Base-by-base conservation (phyloP, 225 moss, liverwort and hornwort genomes). In the Anthoceros angustus region DNA sequence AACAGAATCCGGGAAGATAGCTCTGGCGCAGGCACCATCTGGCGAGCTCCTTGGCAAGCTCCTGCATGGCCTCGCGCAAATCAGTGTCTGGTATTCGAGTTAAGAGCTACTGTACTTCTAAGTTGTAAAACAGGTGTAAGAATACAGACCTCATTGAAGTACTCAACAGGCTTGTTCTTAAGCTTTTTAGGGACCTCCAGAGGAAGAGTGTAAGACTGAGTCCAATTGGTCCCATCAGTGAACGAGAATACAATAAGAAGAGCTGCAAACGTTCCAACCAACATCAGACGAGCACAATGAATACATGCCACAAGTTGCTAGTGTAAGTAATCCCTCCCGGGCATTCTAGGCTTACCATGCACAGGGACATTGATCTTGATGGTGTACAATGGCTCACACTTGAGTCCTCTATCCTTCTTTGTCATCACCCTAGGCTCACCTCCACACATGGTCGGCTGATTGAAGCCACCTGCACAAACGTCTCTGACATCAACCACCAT, bases 361-460 rank as follows among this genome's bases (percentile, higher is more conserved):
- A 83, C 67, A 71, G 89, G 92, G 42, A 89, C 62, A 66, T 93
- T 93, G 42, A 93, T 93, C 75, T 85, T 93, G 42, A 89, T 92
- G 25, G 83, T 70, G 62, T 78, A 89, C 5, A 92, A 80, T 14
- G 63, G 69, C 10, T 63, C 65, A 63, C 84, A 84, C 20, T n/a
- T 71, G 45, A 50, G 62, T 48, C 92, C 92, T 42, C 92, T 84
- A 48, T 76, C 73, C 81, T 78, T 93, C 42, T 62, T 83, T 24
- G 89, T 82, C 92, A 93, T 93, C 23, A 86, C 80, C 70, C 92
- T 77, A 41, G 86, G 89, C 63, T 93, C 92, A 64, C 89, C 92
- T 12, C 89, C 87, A 62, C 92, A 93, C 92, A 93, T 93, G 39
- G 89, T 89, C 65, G 92, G 89, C 72, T 93, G 92, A 74, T 93